A percentile compares a stretch with the other conserved stretches of the same genome.
Conservation (phyloP, 176 grass and related monocot genomes). For the Hordeum marinum region DNA sequence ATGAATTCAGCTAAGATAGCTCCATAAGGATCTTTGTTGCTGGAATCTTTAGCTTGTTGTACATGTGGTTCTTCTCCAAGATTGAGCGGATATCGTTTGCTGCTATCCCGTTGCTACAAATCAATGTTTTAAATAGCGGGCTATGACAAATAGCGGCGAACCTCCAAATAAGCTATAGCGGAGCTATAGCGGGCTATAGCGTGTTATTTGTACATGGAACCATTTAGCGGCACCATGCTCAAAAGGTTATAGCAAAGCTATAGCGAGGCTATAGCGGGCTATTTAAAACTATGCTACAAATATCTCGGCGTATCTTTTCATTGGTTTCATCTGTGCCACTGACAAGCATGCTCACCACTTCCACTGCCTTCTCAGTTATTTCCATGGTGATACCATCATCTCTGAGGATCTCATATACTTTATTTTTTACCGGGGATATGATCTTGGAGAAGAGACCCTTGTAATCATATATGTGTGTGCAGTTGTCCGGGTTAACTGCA, state of each 20-base stretch:
- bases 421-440: neutral
- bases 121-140: no score
- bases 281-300: no score
- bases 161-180: no score
- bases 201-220: no score
- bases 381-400: neutral
- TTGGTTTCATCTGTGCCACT: neutral
- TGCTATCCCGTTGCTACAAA: neutral
- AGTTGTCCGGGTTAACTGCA: neutral
- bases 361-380: neutral
- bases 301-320: neutral
- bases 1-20: neutral
- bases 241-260: no score
- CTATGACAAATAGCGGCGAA: no score
- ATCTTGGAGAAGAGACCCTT: slow-evolving; percentile 1
- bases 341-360: slow-evolving; percentile 2
- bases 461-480: neutral
- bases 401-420: neutral
- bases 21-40: neutral
- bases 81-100: neutral
- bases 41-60: slow-evolving; percentile 10
- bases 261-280: no score
- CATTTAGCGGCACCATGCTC: no score
- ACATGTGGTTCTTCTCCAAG: neutral
- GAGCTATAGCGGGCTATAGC: no score